Base-by-base conservation (phyloP, 768 basidiomycete genomes). In the Amanita pseudoporphyria region DNA sequence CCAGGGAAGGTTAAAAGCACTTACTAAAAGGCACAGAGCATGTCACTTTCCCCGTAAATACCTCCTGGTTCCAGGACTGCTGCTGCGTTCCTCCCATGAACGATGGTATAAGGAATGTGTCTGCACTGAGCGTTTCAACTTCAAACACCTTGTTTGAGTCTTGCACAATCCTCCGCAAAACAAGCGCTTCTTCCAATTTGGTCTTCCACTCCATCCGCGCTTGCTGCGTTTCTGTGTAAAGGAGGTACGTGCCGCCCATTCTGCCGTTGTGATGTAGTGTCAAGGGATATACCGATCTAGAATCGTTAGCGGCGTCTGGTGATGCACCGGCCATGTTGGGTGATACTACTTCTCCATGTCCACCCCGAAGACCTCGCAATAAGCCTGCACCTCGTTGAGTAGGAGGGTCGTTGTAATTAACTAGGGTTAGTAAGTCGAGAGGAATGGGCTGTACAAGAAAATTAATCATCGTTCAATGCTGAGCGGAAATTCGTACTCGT, bases 121-220 rank as follows among this genome's bases (percentile, higher is more conserved):
- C 88, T 16, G 78, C 73, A 60, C 92, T 94, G 36, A 96, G 74
- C 2, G 85, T 87, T 59, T 90, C 89, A 55, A 92, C 76, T 67
- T 94, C 93, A 58, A 97, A 96, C n/a, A 92, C 89, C 68, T 90
- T 92, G 66, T 90, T 92, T 26, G 84, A 81, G 57, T 97, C 94
- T 57, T 94, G 86, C 16, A 93, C 91, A 32, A 87, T 84, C 58
- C 80, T 82, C 19, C 94, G 79, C 53, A 95, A 59, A 7, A 84
- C 87, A 35, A 91, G 75, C 6, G 93, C 92, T 64, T 95, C 91
- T 51, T 89, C 82, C n/a, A 98, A 69, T 66, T 89, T 93, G 59
- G 81, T 73, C 61, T 87, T 85, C 95, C 96, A 99, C 53, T 94
- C 90, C 12, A 69, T 59, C 3, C 95, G 78, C 5, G 74, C 73